Conservation (phyloP, 1,284 basidiomycete genomes). For the Boletus smithii region DNA sequence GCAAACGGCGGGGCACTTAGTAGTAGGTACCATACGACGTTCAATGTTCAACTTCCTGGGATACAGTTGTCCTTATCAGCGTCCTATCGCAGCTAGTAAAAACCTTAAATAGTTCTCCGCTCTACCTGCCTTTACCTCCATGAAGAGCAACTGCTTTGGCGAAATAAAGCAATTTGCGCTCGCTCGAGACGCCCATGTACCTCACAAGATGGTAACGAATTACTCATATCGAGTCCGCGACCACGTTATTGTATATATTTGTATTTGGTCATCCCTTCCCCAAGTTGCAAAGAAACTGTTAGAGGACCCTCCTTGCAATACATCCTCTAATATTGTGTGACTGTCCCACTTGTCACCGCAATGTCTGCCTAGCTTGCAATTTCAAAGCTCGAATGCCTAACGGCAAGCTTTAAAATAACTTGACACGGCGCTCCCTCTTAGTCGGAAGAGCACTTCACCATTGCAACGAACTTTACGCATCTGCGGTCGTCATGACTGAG, state of each 20-base stretch:
- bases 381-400: too few relatives aligned
- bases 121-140: slow-evolving; percentile 18
- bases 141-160: slow-evolving; percentile 16
- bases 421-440: background rate
- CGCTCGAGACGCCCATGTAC: slow-evolving; percentile 20
- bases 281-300: too few relatives aligned
- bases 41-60: background rate
- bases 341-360: background rate
- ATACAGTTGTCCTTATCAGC: slow-evolving; percentile 17
- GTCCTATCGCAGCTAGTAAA: slow-evolving; percentile 22
- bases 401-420: background rate
- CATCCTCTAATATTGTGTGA: too few relatives aligned
- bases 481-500: slow-evolving; percentile 7
- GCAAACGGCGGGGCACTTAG: too few relatives aligned
- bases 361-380: background rate
- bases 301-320: too few relatives aligned
- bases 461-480: background rate
- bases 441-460: background rate
- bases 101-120: slow-evolving; percentile 28
- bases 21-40: too few relatives aligned
- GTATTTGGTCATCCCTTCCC: slow-evolving; percentile 3
- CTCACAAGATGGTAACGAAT: slow-evolving; percentile 26
- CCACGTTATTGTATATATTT: slow-evolving; percentile 5
- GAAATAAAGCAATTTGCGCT: slow-evolving; percentile 28
- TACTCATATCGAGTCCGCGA: slow-evolving; percentile 16